Evolutionary conservation across 2,329 filamentous ascomycete species (phyloP), one percentile per base, ranked within the genome.

Genomic region (Pseudogymnoascus sp.): DNA sequence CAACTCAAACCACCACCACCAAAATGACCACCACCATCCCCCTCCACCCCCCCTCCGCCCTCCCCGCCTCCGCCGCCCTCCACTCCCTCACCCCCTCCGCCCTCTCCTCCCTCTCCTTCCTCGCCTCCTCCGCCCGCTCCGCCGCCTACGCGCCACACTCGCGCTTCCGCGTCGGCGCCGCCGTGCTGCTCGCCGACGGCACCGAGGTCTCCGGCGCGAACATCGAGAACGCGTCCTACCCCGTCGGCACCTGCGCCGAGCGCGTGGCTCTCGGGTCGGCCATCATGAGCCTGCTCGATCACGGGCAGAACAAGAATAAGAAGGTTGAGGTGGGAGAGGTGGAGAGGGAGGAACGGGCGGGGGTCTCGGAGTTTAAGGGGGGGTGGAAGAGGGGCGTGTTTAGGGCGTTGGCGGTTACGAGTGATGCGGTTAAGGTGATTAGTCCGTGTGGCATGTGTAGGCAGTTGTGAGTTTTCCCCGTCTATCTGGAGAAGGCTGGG

Each of bases 361-460:
- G 69, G 50, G 53, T n/a, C 57, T 13, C 59, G 74, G 70, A 72
- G 72, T n/a, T 57, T 19, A 57, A 19, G 50, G 50, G 50, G 7
- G 50, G 50, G 17, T n/a, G 15, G 23, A 57, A 70, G 73, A 70
- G 72, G 64, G 78, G 40, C 15, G 11, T 10, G 13, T 91, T 96
- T 77, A 87, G 85, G 71, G 93, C 93, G 19, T 76, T 99, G 21
- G 93, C 90, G 15, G 92, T 99, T 3, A 84, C 90, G 6, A 96
- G 93, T 5, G 90, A 97, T 73, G 88, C 90, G 44, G 77, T 76
- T 33, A 84, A 85, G 31, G 85, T 87, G 3, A 83, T 83, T 59
- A 87, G 87, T 66, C 95, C 95, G 0, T 99, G 95, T 74, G 95
- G 95, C 63, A 97, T 96, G 92, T 97, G 93, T 75, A 82, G 93